These are phyloP conservation scores for Wickerhamiella brachini DNA, from an alignment of 805 yeast genomes.

Conservation along the genomic window DNA sequence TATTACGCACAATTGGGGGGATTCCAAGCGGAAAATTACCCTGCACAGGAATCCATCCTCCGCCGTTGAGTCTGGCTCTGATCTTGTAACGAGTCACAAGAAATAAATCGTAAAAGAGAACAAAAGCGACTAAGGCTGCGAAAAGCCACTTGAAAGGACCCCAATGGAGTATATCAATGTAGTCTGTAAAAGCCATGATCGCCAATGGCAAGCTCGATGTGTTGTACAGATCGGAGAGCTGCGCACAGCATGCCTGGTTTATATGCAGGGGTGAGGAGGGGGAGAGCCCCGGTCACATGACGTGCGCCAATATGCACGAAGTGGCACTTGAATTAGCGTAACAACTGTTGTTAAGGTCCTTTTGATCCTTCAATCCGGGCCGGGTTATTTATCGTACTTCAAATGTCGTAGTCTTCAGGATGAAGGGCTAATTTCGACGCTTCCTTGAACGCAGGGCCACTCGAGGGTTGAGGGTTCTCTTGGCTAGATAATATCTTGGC, in stretches of 20 bases:
- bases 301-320: conserved; percentile 32
- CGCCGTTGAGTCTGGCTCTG: background rate
- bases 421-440: too few species aligned
- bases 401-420: too few species aligned
- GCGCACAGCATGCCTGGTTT: conserved; percentile 58
- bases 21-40: background rate
- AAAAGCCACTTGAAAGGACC: background rate
- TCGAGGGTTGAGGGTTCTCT: too few species aligned
- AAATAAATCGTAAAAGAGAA: background rate
- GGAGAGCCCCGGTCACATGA: conserved; percentile 64
- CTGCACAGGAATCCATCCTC: background rate
- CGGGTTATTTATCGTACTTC: too few species aligned
- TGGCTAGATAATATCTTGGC: too few species aligned
- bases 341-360: too few species aligned
- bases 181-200: background rate
- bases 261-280: conserved; percentile 64
- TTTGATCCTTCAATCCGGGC: too few species aligned
- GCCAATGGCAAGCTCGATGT: background rate
- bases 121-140: background rate
- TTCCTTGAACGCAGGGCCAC: too few species aligned
- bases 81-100: background rate
- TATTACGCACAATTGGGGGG: background rate
- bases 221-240: conserved; percentile 86
- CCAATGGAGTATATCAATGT: background rate
- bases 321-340: background rate